phyloP scores from a whole-genome alignment of 108 stramenopile species.

The Parmales sp. region DNA sequence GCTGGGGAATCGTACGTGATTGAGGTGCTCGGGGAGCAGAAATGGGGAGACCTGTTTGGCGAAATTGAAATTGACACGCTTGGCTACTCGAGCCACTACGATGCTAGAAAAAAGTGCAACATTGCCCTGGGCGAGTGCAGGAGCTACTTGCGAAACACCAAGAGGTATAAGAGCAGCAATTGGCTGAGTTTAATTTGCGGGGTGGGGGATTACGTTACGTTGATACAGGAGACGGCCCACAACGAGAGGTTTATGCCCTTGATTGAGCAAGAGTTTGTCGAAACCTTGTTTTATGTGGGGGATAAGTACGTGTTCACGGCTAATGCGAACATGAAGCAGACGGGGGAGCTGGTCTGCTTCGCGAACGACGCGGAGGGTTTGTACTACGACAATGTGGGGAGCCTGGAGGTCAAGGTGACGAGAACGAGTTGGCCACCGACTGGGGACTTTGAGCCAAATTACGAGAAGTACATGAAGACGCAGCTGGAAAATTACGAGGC shows the following conservation, averaged over 20 bases:
- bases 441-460: not conserved
- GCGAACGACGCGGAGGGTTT: conserved; percentile 41
- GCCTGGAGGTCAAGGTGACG: not conserved
- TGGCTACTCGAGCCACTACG: conserved; percentile 30
- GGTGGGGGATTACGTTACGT: conserved; percentile 8
- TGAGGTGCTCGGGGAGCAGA: conserved; percentile 21
- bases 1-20: conserved; percentile 31
- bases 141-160: not conserved
- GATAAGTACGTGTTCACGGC: conserved; percentile 15
- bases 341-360: conserved; percentile 43
- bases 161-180: not conserved
- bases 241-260: conserved; percentile 10
- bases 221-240: not conserved
- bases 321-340: conserved; percentile 5
- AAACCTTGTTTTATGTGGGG: conserved; percentile 27
- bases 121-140: conserved; percentile 22
- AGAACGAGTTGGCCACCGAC: conserved; percentile 10
- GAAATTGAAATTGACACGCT: conserved; percentile 13
- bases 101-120: conserved; percentile 27
- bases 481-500: not conserved
- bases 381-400: conserved; percentile 34
- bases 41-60: conserved; percentile 26
- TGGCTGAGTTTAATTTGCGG: conserved; percentile 30
- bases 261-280: conserved; percentile 15
- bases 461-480: conserved; percentile 4